Percentiles rank a stretch among this genome's conserved stretches.
These are phyloP conservation scores for Stevia rebaudiana DNA, from an alignment of 140 eudicot species.

Conservation along the genomic window DNA sequence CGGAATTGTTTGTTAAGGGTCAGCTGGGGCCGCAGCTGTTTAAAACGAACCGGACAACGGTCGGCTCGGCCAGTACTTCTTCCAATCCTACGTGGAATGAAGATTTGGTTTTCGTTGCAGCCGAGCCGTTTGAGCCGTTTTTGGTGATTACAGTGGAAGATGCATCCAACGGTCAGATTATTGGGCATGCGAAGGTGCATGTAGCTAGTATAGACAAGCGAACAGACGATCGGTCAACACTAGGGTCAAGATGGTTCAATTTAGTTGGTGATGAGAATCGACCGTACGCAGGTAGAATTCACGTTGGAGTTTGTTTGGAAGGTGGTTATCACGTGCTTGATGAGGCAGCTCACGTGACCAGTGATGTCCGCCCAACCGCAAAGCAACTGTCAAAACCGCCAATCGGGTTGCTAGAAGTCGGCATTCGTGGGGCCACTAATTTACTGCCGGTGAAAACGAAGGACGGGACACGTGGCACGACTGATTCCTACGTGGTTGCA, in stretches of 20 bases:
- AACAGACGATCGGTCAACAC: constrained; percentile 61
- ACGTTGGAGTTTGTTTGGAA: constrained; percentile 72
- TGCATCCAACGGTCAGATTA: constrained; percentile 44
- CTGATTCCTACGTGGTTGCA: constrained; percentile 83
- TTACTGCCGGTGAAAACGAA: constrained; percentile 79
- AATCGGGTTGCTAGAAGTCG: constrained; percentile 79
- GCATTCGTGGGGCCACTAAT: constrained; percentile 73
- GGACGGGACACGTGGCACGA: constrained; percentile 86
- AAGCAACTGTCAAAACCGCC: constrained; percentile 72
- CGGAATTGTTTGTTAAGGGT: constrained; percentile 77
- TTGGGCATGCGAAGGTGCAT: constrained; percentile 76
- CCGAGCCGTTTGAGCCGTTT: constrained; percentile 98
- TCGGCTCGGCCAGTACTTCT: constrained; percentile 42
- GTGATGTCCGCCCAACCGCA: constrained; percentile 80
- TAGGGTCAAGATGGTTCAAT: constrained; percentile 82
- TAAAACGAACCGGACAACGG: constrained; percentile 62
- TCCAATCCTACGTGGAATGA: constrained; percentile 92
- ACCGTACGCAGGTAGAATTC: constrained; percentile 81
- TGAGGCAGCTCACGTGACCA: constrained; percentile 88
- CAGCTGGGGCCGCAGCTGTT: constrained; percentile 83
- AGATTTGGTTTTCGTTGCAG: constrained; percentile 79
- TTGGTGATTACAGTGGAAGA: constrained; percentile 78
- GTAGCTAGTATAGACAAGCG: constrained; percentile 68
- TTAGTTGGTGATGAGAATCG: constrained; percentile 54
- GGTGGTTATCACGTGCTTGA: constrained; percentile 98